Conservation (phyloP, 768 basidiomycete species). For the Hygrophoropsis aurantiaca region DNA sequence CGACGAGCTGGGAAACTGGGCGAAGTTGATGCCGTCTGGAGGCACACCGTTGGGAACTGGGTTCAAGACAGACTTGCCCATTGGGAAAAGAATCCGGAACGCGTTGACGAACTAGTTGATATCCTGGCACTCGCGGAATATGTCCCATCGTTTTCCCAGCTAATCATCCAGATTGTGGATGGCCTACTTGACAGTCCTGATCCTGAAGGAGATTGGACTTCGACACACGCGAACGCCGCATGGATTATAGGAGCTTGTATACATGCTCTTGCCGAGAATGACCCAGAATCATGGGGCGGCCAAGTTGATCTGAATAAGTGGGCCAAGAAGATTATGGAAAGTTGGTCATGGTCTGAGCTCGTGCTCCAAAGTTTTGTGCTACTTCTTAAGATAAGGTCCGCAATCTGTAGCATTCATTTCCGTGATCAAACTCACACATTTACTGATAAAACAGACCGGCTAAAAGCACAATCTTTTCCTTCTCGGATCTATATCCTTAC, state of each 20-base stretch:
- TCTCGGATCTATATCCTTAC: slow-evolving; percentile 51
- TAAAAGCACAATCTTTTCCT: slow-evolving; percentile 26
- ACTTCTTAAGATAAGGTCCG: slow-evolving; percentile 48
- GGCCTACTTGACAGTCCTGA: slow-evolving; percentile 31
- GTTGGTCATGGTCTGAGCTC: slow-evolving; percentile 60
- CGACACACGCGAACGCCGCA: slow-evolving; percentile 40
- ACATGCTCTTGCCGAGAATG: slow-evolving; percentile 40
- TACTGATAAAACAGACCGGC: slow-evolving; percentile 15
- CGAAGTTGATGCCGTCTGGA: slow-evolving; percentile 60
- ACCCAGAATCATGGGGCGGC: slow-evolving; percentile 31
- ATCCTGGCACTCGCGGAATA: slow-evolving; percentile 54
- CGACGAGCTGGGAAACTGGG: slow-evolving; percentile 47
- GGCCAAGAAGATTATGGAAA: slow-evolving; percentile 41
- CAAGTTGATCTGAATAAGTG: slow-evolving; percentile 50
- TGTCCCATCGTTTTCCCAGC: slow-evolving; percentile 43
- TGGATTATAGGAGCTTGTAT: slow-evolving; percentile 67
- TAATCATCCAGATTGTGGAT: slow-evolving; percentile 47
- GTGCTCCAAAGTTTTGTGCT: slow-evolving; percentile 55
- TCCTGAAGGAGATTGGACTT: slow-evolving; percentile 30
- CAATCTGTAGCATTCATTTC: not conserved
- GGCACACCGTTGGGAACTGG: slow-evolving; percentile 51
- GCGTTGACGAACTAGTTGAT: slow-evolving; percentile 53
- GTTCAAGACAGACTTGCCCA: slow-evolving; percentile 39
- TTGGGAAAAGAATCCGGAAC: slow-evolving; percentile 41
- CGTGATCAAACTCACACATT: not conserved